Evolutionary conservation across 331 rosid species (phyloP).

Genomic region (Quercus phellos): DNA sequence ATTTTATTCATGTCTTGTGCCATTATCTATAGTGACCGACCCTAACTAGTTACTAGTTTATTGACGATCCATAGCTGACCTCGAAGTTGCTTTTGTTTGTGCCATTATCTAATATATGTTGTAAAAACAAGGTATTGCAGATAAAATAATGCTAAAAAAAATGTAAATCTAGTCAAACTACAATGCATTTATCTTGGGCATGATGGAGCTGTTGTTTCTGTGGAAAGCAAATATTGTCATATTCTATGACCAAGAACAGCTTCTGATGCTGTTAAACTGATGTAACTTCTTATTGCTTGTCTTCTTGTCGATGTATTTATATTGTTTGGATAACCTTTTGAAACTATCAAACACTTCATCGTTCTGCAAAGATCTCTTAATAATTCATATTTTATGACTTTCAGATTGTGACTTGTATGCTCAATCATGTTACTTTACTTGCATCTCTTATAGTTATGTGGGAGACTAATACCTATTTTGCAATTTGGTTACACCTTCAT

Average conservation of each 20-base stretch:
- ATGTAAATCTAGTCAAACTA: not conserved
- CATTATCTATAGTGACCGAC: no score
- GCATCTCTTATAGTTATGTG: not conserved
- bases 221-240: not conserved
- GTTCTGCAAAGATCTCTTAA: constrained; percentile 2
- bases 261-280: not conserved
- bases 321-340: not conserved
- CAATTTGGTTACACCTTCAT: not conserved
- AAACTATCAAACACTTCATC: constrained; percentile 1
- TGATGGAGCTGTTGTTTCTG: not conserved
- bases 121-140: not conserved
- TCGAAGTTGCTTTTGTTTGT: no score
- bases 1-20: not conserved
- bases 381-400: not conserved
- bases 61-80: no score
- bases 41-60: no score
- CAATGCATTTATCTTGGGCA: not conserved
- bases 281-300: not conserved
- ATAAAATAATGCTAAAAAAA: not conserved
- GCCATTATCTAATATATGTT: not conserved
- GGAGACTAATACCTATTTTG: not conserved
- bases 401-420: not conserved
- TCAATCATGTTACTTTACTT: not conserved
- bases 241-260: not conserved
- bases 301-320: not conserved